These are phyloP conservation scores for Laetiporus sulphureus DNA, from an alignment of 1,284 basidiomycete species.

Conservation along the genomic window DNA sequence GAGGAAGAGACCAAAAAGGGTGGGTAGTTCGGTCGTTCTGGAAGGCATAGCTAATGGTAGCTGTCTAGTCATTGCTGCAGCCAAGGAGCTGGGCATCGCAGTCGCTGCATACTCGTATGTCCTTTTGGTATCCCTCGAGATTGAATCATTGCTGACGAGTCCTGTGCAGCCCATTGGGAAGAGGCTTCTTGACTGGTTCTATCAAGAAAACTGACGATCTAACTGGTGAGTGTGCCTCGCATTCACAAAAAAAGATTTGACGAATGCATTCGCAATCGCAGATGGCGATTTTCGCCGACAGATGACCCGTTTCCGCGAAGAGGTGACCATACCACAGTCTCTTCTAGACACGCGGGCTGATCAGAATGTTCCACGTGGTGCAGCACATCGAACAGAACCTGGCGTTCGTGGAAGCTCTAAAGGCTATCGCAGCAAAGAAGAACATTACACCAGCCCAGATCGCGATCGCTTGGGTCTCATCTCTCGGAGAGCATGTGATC, in stretches of 20 bases:
- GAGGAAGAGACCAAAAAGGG: conserved; percentile 38
- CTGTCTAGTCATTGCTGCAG: conserved; percentile 3
- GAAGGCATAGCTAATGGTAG: too few relatives aligned
- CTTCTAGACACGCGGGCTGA: not conserved
- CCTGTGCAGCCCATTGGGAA: conserved; percentile 36
- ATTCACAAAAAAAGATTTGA: too few relatives aligned
- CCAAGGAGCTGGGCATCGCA: conserved; percentile 25
- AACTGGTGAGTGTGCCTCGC: conserved; percentile 10
- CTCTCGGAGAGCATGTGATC: conserved; percentile 39
- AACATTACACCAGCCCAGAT: conserved; percentile 49
- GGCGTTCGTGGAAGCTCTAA: conserved; percentile 39
- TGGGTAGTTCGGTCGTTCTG: too few relatives aligned
- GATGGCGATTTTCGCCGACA: conserved; percentile 29
- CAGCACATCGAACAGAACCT: conserved; percentile 47
- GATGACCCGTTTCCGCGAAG: conserved; percentile 27
- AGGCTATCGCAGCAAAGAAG: conserved; percentile 39
- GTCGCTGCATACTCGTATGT: conserved; percentile 44
- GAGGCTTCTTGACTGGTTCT: conserved; percentile 47
- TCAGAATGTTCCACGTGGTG: not conserved
- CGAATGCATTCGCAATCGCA: too few relatives aligned
- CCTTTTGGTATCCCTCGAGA: not conserved
- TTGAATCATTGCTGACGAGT: not conserved
- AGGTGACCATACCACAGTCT: conserved; percentile 9
- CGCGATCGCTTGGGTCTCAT: conserved; percentile 54
- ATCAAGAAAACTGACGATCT: conserved; percentile 42